Base-by-base conservation (phyloP, 768 basidiomycete species). In the Cyathus striatus region DNA sequence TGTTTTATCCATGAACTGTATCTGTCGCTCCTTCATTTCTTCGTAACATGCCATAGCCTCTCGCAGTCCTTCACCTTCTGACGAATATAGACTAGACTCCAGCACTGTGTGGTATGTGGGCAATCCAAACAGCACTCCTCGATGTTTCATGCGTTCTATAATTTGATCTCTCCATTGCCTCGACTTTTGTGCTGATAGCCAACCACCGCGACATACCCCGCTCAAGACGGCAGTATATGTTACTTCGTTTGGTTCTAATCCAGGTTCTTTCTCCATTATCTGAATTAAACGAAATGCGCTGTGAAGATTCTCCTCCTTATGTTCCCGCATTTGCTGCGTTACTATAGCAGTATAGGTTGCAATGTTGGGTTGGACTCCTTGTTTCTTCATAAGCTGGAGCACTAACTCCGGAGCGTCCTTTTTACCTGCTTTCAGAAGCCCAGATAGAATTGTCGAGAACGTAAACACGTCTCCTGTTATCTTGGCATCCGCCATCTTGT, bases 171-270 rank as follows among this genome's bases (percentile, higher is more conserved):
- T 71, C 52, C 72, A 74, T 47, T 73, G 66, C 39, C 75, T 65
- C 13, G 70, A 68, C 32, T 71, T 61, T 22, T 62, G 51, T 4
- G 66, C 49, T 18, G 75, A 59, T 42, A 77, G 53, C 70, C 80
- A 78, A 6, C 63, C 52, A 13, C 75, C 77, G 22, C 81, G 75
- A 56, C 87, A 77, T 49, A 94, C 69, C 3, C 83, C 86, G 6
- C 81, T 68, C 38, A 96, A 69, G 38, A 96, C 68, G 2, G 81
- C 70, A 0, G 91, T 93, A 62, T 92, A 98, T 22, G 90, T 92
- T 48, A 91, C 73, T 46, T 80, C 79, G 56, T 86, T 94, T 1
- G 90, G 85, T 36, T 59, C 59, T 20, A 68, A 59, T 4, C 65
- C 58, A 3, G 65, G 60, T 41, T 73, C 64, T 41, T 68, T 61